Evolutionary conservation across 2,329 filamentous ascomycete genomes (phyloP), one percentile per base, ranked within the genome.

Genomic region (Clarireedia monteithiana): DNA sequence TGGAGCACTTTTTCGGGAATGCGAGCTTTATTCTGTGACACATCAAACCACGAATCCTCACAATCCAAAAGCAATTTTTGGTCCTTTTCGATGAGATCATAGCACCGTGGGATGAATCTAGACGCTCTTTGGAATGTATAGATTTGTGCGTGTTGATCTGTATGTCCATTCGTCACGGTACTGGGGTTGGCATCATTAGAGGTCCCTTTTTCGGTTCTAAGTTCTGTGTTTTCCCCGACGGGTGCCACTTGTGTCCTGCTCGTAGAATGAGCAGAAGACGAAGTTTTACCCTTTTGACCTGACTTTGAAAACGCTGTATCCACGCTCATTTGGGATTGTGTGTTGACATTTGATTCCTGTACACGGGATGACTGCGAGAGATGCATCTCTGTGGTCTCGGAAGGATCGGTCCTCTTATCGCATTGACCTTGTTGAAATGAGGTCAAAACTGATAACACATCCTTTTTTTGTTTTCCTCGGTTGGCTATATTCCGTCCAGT

Each of bases 31-130:
- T 39, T 17, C 17, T 39, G 26, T 47, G 56, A 58, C 34, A 59
- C 47, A 42, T 64, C 20, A 17, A 36, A 68, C 72, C 72, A 74
- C 6, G 71, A 77, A 15, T 75, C 70, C 5, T 68, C 58, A 10
- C 71, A 65, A 5, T 75, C 71, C 1, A 86, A 67, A 5, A 85
- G 68, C 7, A 69, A 62, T 45, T 67, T 64, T 61, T 86, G 83
- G 15, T 77, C 72, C 26, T 66, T 69, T 2, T 77, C 72, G 51
- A 81, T 76, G 24, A 63, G 69, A 34, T 77, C 65, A 60, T 78
- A 74, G 45, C 63, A 67, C 17, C 68, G 69, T 30, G 69, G 67
- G 53, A 81, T 74, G 15, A 7, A 50, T 17, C 60, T 56, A 20
- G 61, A 61, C 6, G 60, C 44, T 4, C 61, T 60, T 47, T 60